A percentile compares a stretch with the other conserved stretches of the same genome.
These are phyloP conservation scores for Vigna trinervia DNA, from an alignment of 306 rosid species.

Conservation along the genomic window DNA sequence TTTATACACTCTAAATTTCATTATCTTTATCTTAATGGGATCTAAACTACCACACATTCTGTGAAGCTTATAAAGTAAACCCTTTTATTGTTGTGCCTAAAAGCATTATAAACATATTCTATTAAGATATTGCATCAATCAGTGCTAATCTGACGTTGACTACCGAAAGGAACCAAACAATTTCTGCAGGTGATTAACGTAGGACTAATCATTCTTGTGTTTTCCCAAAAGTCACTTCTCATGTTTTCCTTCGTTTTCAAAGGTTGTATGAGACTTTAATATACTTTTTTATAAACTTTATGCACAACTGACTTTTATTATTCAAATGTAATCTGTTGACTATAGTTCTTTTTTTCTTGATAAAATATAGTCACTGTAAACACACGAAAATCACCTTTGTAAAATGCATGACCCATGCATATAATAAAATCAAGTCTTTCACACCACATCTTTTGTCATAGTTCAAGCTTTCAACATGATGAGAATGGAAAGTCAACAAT, in stretches of 20 bases:
- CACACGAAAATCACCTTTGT: not conserved
- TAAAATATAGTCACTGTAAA: not conserved
- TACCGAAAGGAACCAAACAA: not conserved
- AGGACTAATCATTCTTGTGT: too few relatives aligned
- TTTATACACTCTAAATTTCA: not conserved
- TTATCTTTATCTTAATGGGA: constrained; percentile 15
- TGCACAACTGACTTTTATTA: not conserved
- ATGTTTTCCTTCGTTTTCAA: not conserved
- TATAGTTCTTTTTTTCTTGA: not conserved
- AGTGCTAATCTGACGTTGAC: not conserved
- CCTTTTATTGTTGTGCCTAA: not conserved
- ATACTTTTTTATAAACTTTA: not conserved
- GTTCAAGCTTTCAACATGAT: not conserved
- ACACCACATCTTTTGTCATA: not conserved
- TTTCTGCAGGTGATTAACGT: not conserved
- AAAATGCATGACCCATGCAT: not conserved
- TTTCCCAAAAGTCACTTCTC: not conserved
- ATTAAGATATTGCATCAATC: constrained; percentile 27
- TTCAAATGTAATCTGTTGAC: not conserved
- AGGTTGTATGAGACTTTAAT: not conserved
- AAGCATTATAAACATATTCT: not conserved
- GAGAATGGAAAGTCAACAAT: not conserved
- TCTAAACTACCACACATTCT: constrained; percentile 19
- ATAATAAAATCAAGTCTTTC: not conserved
- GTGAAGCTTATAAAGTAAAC: constrained; percentile 11